Evolutionary conservation across 306 rosid species (phyloP), one percentile per base, ranked within the genome.

Genomic region (Herpetospermum pedunculosum): DNA sequence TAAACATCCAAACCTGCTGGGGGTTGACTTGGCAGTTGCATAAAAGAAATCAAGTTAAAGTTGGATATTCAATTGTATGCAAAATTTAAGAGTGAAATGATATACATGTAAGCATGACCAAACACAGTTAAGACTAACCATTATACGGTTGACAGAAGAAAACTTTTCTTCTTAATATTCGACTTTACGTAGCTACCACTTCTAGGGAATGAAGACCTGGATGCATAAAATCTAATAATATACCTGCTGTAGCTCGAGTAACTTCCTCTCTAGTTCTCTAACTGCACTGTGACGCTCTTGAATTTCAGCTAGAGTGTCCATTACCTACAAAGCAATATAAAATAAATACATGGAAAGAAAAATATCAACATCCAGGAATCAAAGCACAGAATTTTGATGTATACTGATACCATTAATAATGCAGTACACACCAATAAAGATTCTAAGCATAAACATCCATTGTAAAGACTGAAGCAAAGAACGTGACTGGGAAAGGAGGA

Each of bases 251-350:
- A 94, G 76, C 58, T 86, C 96, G n/a, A 91, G 96, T 78, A 94
- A 91, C 83, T 94, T 94, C 80, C 75, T 91, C 82, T 94, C 98
- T 34, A 94, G 86, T 4, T 89, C 98, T 85, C 91, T 86, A 75
- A 87, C 98, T 32, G 97, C 98, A 79, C 83, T 92, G 40, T 94
- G 95, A 26, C 97, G 96, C 81, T 94, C 98, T 21, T 94, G 97
- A 84, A 94, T 94, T 83, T 94, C 98, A 5, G 96, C 97, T 23
- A 91, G 81, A 3, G 98, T 89, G 82, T 89, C 98, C 87, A 86
- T 77, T 83, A 94, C 81, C 98, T 94, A 75, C 83, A 84, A 76
- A 58, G 60, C 44, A 26, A 40, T 25, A 40, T 26, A n/a, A 32
- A 32, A 60, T 32, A 67, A 23, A 26, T 13, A 68, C 14, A 8